Conservation (phyloP, 306 rosid genomes). For the Acmispon strigosus region DNA sequence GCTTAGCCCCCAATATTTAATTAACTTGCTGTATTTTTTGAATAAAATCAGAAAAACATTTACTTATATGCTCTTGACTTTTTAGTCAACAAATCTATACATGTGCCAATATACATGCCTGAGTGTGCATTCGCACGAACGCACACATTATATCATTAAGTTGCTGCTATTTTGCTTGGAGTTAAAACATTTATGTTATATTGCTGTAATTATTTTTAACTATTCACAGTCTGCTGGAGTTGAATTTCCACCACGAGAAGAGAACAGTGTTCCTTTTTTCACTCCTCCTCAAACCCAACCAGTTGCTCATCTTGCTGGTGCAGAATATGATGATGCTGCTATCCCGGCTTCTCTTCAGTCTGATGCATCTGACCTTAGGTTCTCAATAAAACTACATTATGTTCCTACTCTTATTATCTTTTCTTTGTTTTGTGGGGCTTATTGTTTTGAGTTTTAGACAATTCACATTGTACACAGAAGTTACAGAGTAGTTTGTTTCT, state of each 20-base stretch:
- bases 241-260: conserved; percentile 87
- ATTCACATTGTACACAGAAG: too few relatives aligned
- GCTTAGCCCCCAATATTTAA: too few relatives aligned
- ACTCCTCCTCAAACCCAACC: conserved; percentile 95
- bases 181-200: too few relatives aligned
- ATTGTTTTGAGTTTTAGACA: too few relatives aligned
- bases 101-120: too few relatives aligned
- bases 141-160: background rate
- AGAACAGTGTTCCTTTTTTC: conserved; percentile 74
- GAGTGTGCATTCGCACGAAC: background rate
- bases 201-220: background rate
- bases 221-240: conserved; percentile 75
- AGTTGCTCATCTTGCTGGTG: conserved; percentile 30
- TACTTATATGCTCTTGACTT: too few relatives aligned
- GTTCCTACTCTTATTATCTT: background rate
- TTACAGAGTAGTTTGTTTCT: too few relatives aligned
- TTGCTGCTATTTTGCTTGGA: background rate
- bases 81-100: too few relatives aligned
- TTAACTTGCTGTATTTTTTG: background rate
- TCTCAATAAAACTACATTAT: conserved; percentile 4
- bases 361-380: conserved; percentile 90
- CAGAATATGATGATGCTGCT: conserved; percentile 56
- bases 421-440: background rate
- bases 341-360: conserved; percentile 88
- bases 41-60: too few relatives aligned